These are phyloP conservation scores for Oryza meridionalis DNA, from an alignment of 176 grass and related monocot species.

Conservation along the genomic window DNA sequence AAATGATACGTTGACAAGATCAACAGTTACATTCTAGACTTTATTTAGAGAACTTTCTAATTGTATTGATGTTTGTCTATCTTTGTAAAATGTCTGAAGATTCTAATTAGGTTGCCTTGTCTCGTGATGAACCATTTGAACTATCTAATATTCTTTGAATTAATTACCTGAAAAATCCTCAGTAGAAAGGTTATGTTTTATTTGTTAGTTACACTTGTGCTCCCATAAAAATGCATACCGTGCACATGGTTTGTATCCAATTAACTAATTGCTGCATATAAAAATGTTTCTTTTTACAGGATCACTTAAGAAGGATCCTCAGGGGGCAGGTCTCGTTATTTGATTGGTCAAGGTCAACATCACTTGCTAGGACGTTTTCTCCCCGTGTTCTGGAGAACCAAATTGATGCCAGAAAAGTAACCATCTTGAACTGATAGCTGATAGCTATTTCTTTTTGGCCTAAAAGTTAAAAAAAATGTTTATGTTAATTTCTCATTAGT, in stretches of 20 bases:
- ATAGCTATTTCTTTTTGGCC: neutral
- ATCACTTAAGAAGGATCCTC: conserved; percentile 97
- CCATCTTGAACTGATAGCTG: conserved; percentile 8
- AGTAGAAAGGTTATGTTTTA: conserved; percentile 23
- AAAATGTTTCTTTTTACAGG: conserved; percentile 57
- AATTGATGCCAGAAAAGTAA: conserved; percentile 95
- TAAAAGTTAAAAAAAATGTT: conserved; percentile 1
- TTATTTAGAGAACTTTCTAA: conserved; percentile 6
- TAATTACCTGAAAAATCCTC: conserved; percentile 33
- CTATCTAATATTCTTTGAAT: conserved; percentile 27
- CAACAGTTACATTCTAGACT: conserved; percentile 4
- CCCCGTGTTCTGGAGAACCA: conserved; percentile 88
- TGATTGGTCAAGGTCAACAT: conserved; percentile 97
- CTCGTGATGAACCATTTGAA: conserved; percentile 25
- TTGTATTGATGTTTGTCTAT: conserved; percentile 7
- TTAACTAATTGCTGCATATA: conserved; percentile 24
- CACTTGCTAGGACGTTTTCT: conserved; percentile 87
- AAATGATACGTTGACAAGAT: conserved; percentile 9
- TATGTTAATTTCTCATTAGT: neutral
- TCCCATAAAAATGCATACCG: conserved; percentile 10
- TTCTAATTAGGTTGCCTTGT: neutral
- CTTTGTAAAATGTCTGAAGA: neutral
- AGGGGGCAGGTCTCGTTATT: conserved; percentile 95
- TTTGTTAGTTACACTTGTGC: neutral
- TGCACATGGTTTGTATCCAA: neutral